Conservation (phyloP, 2,329 filamentous ascomycete species). For the Fusarium sp. region DNA sequence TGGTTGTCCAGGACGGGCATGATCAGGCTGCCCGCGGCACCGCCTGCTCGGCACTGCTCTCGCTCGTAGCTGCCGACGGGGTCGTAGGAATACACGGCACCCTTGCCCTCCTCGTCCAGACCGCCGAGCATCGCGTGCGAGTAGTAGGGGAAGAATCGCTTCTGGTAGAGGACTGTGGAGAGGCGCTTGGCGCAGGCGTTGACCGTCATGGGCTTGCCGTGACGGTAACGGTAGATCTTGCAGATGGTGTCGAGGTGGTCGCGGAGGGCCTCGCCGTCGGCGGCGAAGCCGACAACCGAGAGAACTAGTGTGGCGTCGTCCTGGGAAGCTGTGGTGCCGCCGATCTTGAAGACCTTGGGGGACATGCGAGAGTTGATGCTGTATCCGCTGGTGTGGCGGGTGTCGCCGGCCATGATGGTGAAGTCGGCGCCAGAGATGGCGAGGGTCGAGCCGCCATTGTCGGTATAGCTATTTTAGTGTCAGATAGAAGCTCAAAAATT, state of each 20-base stretch:
- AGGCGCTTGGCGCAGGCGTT: constrained; percentile 94
- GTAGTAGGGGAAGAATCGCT: constrained; percentile 99
- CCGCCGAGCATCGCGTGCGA: constrained; percentile 93
- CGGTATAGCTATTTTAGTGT: constrained; percentile 76
- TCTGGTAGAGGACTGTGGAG: constrained; percentile 93
- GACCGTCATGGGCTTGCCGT: constrained; percentile 94
- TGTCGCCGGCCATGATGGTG: constrained; percentile 96
- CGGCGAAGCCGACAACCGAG: constrained; percentile 93
- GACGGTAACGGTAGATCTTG: constrained; percentile 99
- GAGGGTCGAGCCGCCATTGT: constrained; percentile 96
- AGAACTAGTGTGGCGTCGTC: constrained; percentile 86
- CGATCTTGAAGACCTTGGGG: constrained; percentile 97
- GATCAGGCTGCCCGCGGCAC: constrained; percentile 90
- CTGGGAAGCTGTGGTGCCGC: constrained; percentile 85
- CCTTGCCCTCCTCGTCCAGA: constrained; percentile 91
- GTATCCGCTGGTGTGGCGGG: constrained; percentile 93
- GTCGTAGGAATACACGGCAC: constrained; percentile 96
- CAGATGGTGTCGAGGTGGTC: constrained; percentile 93
- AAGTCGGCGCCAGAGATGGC: constrained; percentile 95
- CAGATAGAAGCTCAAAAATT: constrained; percentile 1
- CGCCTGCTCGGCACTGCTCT: constrained; percentile 93
- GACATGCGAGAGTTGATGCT: constrained; percentile 97
- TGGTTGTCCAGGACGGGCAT: constrained; percentile 99
- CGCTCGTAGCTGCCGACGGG: constrained; percentile 97
- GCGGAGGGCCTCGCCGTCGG: constrained; percentile 91